Evolutionary conservation across 179 eudicot genomes (phyloP), one percentile per base, ranked within the genome.

Genomic region (Carnegiea gigantea): DNA sequence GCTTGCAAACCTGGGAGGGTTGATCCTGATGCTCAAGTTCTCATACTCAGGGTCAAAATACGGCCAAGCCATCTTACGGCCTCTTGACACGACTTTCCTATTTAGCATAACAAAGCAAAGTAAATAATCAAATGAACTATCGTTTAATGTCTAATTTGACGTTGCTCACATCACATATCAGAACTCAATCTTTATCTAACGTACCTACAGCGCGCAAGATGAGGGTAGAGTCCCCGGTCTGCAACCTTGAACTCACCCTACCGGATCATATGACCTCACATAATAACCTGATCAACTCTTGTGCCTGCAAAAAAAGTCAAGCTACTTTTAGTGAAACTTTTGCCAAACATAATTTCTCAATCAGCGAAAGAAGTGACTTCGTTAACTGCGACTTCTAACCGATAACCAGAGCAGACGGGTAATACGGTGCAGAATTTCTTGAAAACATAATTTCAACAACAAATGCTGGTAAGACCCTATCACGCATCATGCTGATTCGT

Each of bases 41-140:
- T 92, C 94, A 60, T 91, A 92, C 82, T 92, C 97, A 3, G 97
- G 97, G 80, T 92, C 97, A 79, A 92, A 92, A 84, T 92, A 92
- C 9, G 96, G 91, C 90, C 91, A 84, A 60, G 87, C 84, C 89
- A 87, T 87, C 49, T 74, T 11, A 20, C 36, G 38, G 24, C 54
- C 72, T 77, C 57, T 38, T 4, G 40, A 67, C 76, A 13, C 64
- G 49, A 72, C 38, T 12, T 86, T 73, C 81, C 82, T 53, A 36
- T 54, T 24, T 51, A 72, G 38, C 12, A 70, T 36, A 75, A 59
- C 75, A 73, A 49, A 71, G 51, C 36, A 81, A 24, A 75, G 59
- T 49, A 67, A 82, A 57, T 21, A 26, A 30, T 30, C 60, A 57
- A 75, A 51, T 38, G 33, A 38, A 23, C 1, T 44, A 18, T 13